Base-by-base conservation (phyloP, 345 rosid species). In the Microthlaspi erraticum region DNA sequence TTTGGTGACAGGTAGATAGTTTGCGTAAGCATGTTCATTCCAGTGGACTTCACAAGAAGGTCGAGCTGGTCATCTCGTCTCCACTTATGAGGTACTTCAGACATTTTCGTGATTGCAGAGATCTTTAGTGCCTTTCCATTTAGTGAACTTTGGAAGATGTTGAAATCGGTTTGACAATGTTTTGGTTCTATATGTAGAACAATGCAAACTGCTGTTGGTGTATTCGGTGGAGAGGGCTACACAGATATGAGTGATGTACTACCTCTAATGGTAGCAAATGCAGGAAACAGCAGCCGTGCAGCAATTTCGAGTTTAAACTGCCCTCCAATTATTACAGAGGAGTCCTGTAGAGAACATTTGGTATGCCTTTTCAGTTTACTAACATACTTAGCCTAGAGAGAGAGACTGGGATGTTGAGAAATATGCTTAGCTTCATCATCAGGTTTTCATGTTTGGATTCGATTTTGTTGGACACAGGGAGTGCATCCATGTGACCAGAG, bases 191-290 rank as follows among this genome's bases (percentile, higher is more conserved):
- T 45, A 65, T 72, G 73, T 78, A 94, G 97, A 87, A 91, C 97
- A 29, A 60, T 94, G 80, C 99, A 94, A 81, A 94, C 99, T 60
- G 97, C 99, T 55, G 95, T 89, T 74, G 99, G 97, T 77, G 96
- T 88, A 41, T 94, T 94, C 38, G 99, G 99, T 33, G 95, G 96
- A 36, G 97, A 81, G 64, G 91, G 82, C 72, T 91, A 85, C 80
- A 81, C 83, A 2, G 83, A 83, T 49, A 77, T 79, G 78, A 75
- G 74, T 60, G 95, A 88, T 76, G 59, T 74, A 48, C 59, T 89
- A 58, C 99, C 96, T 52, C 84, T 94, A 14, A 94, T 94, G 99
- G 85, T 77, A 60, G 97, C 95, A 76, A 88, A 94, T 79, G 90
- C 92, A 34, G 99, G 93, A 81, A 85, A 86, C 55, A 86, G 96